Evolutionary conservation across 305 asterid species (phyloP), one percentile per base, ranked within the genome.

Genomic region (Fraxinus angustifolia): DNA sequence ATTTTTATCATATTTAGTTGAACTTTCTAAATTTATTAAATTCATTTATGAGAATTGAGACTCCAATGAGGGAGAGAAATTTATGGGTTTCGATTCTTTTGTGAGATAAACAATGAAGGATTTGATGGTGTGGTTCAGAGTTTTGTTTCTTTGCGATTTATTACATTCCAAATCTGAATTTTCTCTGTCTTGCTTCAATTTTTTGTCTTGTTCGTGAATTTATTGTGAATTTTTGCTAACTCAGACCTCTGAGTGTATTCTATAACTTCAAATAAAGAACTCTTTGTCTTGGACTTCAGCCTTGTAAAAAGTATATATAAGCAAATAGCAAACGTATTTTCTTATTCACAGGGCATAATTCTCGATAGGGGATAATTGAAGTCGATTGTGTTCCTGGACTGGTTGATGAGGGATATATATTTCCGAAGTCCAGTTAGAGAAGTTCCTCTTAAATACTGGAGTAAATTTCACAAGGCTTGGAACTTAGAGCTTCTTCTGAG

Each of bases 141-240:
- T 30, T 81, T 81, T 36, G 73, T 74, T 65, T 31, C 70, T 70
- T 79, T 30, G 42, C 10, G 17, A 21, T 79, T 26, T 70, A 79
- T 23, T 53, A 31, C 72, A 72, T 23, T 67, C 3, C 73, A 67
- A 67, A 6, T 53, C 40, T 23, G 21, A 28, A 74, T 80, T 73
- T 4, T 60, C 33, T 50, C 19, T 50, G 65, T 45, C 81, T 38
- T 35, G 62, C 40, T 65, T 78, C 81, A 62, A 62, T 8, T 21
- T 60, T 62, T 70, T 70, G 26, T 31, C 75, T 70, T 31, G 26
- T 31, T 70, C 26, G 1, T 16, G 40, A 70, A 30, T 33, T 70
- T 30, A 70, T 70, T 5, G 42, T 12, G 38, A 67, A 67, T 67
- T 30, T 28, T 28, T 67, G 21, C 38, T 70, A 31, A 1, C 26